Evolutionary conservation across 768 basidiomycete genomes (phyloP).

Genomic region (Kondoa subrosea): DNA sequence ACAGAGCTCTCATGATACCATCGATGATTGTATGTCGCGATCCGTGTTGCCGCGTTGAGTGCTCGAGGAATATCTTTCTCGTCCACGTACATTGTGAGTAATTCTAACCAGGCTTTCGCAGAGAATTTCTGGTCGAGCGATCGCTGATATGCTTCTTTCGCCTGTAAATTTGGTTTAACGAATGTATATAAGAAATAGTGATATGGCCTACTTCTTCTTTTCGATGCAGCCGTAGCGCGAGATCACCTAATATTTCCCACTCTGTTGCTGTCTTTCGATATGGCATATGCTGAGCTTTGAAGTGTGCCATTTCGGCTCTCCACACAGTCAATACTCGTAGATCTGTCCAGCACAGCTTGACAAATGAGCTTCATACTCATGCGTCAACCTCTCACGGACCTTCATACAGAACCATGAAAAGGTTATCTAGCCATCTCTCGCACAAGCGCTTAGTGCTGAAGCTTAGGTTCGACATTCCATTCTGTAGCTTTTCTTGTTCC

Average conservation of each 20-base stretch:
- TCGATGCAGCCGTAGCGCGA: slow-evolving; percentile 83
- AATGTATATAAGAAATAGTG: not conserved
- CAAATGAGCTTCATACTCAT: not conserved
- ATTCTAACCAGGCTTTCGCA: slow-evolving; percentile 77
- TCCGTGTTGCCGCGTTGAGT: slow-evolving; percentile 77
- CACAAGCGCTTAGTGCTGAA: slow-evolving; percentile 94
- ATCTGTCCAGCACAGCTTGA: slow-evolving; percentile 42
- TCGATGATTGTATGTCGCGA: slow-evolving; percentile 69
- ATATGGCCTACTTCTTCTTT: slow-evolving; percentile 61
- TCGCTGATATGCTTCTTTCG: slow-evolving; percentile 86
- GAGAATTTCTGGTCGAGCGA: slow-evolving; percentile 79
- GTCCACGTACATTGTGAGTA: slow-evolving; percentile 91
- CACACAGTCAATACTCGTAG: slow-evolving; percentile 97
- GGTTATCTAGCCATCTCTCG: slow-evolving; percentile 91
- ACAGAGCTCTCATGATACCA: slow-evolving; percentile 82
- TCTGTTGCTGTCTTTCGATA: slow-evolving; percentile 92
- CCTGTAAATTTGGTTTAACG: not conserved
- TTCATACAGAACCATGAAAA: slow-evolving; percentile 97
- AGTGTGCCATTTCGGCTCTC: slow-evolving; percentile 93
- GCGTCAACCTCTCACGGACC: not conserved
- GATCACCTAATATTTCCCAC: slow-evolving; percentile 95
- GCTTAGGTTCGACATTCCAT: slow-evolving; percentile 49
- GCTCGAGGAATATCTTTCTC: slow-evolving; percentile 83
- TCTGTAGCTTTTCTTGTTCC: slow-evolving; percentile 25
- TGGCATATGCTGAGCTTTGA: slow-evolving; percentile 94